Evolutionary conservation across 495 filamentous ascomycete genomes (phyloP).

Genomic region (Evernia prunastri): DNA sequence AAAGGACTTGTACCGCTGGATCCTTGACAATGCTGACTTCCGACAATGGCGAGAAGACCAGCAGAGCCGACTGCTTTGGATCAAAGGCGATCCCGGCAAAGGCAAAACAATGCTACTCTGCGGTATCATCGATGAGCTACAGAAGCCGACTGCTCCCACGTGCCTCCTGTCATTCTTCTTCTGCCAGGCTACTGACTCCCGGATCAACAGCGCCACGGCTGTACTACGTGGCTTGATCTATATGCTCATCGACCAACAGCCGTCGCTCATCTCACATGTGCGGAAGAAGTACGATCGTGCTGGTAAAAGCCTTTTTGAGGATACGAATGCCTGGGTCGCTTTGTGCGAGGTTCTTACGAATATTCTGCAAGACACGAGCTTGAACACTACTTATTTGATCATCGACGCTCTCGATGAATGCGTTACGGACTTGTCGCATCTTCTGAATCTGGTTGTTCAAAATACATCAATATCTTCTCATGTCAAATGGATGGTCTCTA

Average conservation of each 20-base stretch:
- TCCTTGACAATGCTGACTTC: no score
- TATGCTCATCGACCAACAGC: constrained; percentile 12
- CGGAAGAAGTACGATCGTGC: constrained; percentile 21
- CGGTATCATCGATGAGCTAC: constrained; percentile 32
- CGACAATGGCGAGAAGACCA: constrained; percentile 27
- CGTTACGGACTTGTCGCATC: constrained; percentile 22
- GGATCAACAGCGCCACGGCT: constrained; percentile 13
- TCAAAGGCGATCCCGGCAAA: constrained; percentile 43
- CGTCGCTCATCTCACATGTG: constrained; percentile 12
- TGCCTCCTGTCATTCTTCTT: constrained; percentile 41
- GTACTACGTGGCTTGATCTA: constrained; percentile 19
- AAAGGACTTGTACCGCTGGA: no score
- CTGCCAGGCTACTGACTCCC: constrained; percentile 27
- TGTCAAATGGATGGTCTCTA: constrained; percentile 40
- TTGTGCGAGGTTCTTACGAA: constrained; percentile 8
- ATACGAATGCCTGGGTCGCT: constrained; percentile 30
- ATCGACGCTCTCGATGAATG: constrained; percentile 28
- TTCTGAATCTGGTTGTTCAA: constrained; percentile 22
- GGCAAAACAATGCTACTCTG: constrained; percentile 46
- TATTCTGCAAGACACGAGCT: constrained; percentile 11
- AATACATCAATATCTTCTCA: constrained; percentile 20
- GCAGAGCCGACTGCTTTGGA: constrained; percentile 38
- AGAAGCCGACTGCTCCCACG: constrained; percentile 10
- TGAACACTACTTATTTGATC: constrained; percentile 11
- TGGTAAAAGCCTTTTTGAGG: constrained; percentile 32